Evolutionary conservation across 192 early-diverging fungal genomes (phyloP), one percentile per base, ranked within the genome.

Genomic region (Backusella liffmaniae): DNA sequence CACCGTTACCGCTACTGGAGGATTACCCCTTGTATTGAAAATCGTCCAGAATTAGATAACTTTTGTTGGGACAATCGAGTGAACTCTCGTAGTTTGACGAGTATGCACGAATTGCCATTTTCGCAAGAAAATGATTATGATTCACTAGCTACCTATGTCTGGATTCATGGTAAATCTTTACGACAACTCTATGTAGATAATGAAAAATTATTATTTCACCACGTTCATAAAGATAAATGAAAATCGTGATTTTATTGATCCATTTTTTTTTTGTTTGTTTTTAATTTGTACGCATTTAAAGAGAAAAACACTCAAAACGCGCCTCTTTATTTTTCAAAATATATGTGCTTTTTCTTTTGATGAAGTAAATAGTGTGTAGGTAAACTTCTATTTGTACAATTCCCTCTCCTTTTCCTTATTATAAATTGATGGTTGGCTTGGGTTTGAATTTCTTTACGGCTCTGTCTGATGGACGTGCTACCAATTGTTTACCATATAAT

Each of bases 381-480:
- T 32, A 9, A 62, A 62, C 56, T 62, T 23, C 56, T 13, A 62
- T 62, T 62, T 62, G 56, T 62, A 12, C 46, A 49, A 62, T 62
- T 3, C 56, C 21, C 56, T 21, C 4, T 56, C 51, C 23, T 23
- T 59, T 59, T 59, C 56, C 56, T 29, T 26, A 62, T 62, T 49
- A 71, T 29, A 71, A 44, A 49, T 29, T 29, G 42, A 71, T 71
- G 70, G 70, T 42, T 49, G 70, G 42, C 42, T 71, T 71, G 15
- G 70, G 70, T 32, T 71, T 71, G 42, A 71, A 71, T 49, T 71
- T 71, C 21, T 71, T 71, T 23, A 39, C 70, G 32, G 42, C 70
- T 71, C 70, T 71, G 30, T 71, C 70, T 30, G 70, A 23, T 49
- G 70, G 70, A 29, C 70, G 70, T 42, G 70, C 39, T 23, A 71